Evolutionary conservation across 495 filamentous ascomycete species (phyloP).

Genomic region (Apodospora peruviana): DNA sequence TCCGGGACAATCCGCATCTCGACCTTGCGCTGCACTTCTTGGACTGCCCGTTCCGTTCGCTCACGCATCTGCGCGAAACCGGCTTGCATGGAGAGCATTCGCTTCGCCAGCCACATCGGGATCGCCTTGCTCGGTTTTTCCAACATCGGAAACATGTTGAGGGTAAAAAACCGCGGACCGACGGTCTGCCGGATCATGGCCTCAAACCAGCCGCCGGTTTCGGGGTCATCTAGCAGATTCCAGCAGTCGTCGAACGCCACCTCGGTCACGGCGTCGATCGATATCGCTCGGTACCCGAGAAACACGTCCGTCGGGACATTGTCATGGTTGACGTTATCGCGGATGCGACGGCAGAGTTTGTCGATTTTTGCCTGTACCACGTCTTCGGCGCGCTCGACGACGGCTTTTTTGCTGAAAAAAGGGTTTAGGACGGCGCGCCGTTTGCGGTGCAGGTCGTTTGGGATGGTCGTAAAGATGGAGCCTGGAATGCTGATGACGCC

Average conservation of each 20-base stretch:
- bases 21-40: constrained; percentile 1
- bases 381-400: constrained; percentile 23
- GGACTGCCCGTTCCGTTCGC: background rate
- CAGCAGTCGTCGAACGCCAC: constrained; percentile 36
- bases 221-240: constrained; percentile 15
- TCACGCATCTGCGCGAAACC: constrained; percentile 2
- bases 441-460: constrained; percentile 26
- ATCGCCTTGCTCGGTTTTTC: constrained; percentile 5
- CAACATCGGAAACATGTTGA: constrained; percentile 12
- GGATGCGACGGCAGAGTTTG: constrained; percentile 9
- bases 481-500: constrained; percentile 4
- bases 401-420: constrained; percentile 33
- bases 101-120: background rate
- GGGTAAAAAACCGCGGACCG: constrained; percentile 6
- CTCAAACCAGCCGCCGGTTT: constrained; percentile 11
- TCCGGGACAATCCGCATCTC: constrained; percentile 1
- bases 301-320: constrained; percentile 13
- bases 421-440: constrained; percentile 30
- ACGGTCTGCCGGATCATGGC: constrained; percentile 7
- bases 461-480: constrained; percentile 15
- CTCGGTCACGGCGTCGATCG: constrained; percentile 40
- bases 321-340: background rate
- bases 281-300: constrained; percentile 26
- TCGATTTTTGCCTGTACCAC: constrained; percentile 20
- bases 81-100: background rate